Evolutionary conservation across 345 rosid species (phyloP).

Genomic region (Toxicodendron radicans): DNA sequence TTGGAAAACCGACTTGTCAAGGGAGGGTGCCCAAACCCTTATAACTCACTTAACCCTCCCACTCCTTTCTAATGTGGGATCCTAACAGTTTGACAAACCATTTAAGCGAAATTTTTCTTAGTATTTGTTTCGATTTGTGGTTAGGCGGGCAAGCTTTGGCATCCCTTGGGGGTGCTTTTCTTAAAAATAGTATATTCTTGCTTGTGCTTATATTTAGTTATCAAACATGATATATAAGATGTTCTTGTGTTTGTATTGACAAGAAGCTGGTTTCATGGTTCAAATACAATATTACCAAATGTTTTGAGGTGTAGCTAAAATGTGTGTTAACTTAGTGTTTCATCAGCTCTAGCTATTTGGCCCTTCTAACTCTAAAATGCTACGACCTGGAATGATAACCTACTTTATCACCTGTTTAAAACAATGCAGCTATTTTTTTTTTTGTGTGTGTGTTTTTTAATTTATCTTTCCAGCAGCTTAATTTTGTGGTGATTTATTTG

Average conservation of each 20-base stretch:
- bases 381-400: neutral
- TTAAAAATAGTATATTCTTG: neutral
- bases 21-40: no score
- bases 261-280: neutral
- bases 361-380: neutral
- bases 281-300: neutral
- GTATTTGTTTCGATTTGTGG: neutral
- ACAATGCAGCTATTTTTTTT: no score
- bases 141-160: neutral
- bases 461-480: neutral
- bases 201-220: neutral
- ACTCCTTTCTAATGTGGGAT: no score
- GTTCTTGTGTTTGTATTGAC: neutral
- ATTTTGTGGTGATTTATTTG: conserved; percentile 21
- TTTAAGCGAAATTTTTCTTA: neutral
- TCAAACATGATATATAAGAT: neutral
- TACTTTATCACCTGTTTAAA: neutral
- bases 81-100: neutral
- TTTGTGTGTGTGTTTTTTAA: neutral
- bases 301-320: neutral
- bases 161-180: neutral
- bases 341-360: neutral
- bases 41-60: no score
- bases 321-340: neutral
- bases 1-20: no score